Percentiles rank a stretch among this genome's conserved stretches.
Conservation (phyloP, 768 basidiomycete species). For the Lactarius deliciosus region DNA sequence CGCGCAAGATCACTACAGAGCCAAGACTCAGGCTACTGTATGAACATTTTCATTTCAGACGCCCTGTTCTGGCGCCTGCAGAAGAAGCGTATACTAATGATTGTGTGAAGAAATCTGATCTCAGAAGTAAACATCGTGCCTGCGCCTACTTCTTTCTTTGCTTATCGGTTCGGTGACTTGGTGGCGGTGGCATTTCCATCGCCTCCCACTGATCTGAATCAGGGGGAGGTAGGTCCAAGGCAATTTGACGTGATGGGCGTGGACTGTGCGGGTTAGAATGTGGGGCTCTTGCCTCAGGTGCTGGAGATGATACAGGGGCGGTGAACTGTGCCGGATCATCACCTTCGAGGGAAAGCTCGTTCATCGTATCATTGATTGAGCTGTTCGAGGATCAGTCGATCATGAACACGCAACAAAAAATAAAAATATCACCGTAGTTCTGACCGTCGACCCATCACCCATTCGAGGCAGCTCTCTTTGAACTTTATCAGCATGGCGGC, state of each 20-base stretch:
- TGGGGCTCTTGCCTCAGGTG: slow-evolving; percentile 11
- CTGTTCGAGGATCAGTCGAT: slow-evolving; percentile 33
- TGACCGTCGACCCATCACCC: slow-evolving; percentile 67
- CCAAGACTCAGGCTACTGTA: background rate
- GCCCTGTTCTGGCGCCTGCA: background rate
- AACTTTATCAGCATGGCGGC: slow-evolving; percentile 68
- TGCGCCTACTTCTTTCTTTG: slow-evolving; percentile 19
- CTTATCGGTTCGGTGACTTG: slow-evolving; percentile 8
- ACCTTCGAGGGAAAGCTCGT: slow-evolving; percentile 39
- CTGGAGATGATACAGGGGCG: slow-evolving; percentile 13
- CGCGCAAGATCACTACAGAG: slow-evolving; percentile 3
- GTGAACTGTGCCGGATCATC: slow-evolving; percentile 6
- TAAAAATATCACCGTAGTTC: slow-evolving; percentile 61
- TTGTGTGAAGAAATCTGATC: no score
- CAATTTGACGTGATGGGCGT: slow-evolving; percentile 21
- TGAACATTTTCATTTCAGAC: background rate
- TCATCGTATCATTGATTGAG: slow-evolving; percentile 43
- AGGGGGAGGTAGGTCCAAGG: slow-evolving; percentile 39
- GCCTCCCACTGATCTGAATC: slow-evolving; percentile 41
- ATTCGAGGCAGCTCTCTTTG: slow-evolving; percentile 71
- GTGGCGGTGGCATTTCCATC: slow-evolving; percentile 33
- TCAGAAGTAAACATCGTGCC: background rate
- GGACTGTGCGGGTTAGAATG: background rate
- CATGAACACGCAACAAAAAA: background rate
- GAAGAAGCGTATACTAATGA: background rate